Percentiles rank a stretch among this genome's conserved stretches.
phyloP scores from a whole-genome alignment of 768 basidiomycete species.

The Leucosporidium yakuticum region DNA sequence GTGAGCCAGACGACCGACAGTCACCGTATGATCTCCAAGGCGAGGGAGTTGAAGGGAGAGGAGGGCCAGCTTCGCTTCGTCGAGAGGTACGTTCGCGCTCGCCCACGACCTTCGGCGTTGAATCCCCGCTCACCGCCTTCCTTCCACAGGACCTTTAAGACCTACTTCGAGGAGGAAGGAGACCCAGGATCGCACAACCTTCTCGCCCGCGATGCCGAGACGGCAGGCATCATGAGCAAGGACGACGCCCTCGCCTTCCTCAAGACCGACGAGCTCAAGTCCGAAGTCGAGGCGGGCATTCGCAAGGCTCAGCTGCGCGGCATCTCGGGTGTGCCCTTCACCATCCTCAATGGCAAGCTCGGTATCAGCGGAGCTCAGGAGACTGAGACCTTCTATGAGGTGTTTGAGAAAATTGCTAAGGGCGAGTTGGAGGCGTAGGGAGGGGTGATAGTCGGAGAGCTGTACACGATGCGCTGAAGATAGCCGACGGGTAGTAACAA shows the following conservation, averaged over 20 bases:
- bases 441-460: no score
- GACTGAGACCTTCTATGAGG: constrained; percentile 31
- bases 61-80: constrained; percentile 56
- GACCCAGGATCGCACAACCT: constrained; percentile 59
- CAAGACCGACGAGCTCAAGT: constrained; percentile 58
- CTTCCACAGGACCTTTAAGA: constrained; percentile 46
- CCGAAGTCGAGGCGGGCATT: constrained; percentile 61
- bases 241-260: constrained; percentile 63
- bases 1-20: constrained; percentile 63
- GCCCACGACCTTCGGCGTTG: background rate
- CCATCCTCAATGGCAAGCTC: constrained; percentile 45
- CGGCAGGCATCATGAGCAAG: constrained; percentile 55
- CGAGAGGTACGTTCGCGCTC: constrained; percentile 40
- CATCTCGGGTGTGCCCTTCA: constrained; percentile 72
- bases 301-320: constrained; percentile 60
- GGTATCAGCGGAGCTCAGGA: constrained; percentile 35
- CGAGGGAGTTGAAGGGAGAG: constrained; percentile 59
- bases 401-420: constrained; percentile 34
- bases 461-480: no score
- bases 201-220: constrained; percentile 58
- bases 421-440: constrained; percentile 24
- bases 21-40: constrained; percentile 67
- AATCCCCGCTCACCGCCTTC: background rate
- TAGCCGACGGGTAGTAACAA: no score
- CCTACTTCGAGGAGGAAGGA: constrained; percentile 59